phyloP scores from a whole-genome alignment of 176 grass and related monocot genomes.

The Eragrostis curvula region DNA sequence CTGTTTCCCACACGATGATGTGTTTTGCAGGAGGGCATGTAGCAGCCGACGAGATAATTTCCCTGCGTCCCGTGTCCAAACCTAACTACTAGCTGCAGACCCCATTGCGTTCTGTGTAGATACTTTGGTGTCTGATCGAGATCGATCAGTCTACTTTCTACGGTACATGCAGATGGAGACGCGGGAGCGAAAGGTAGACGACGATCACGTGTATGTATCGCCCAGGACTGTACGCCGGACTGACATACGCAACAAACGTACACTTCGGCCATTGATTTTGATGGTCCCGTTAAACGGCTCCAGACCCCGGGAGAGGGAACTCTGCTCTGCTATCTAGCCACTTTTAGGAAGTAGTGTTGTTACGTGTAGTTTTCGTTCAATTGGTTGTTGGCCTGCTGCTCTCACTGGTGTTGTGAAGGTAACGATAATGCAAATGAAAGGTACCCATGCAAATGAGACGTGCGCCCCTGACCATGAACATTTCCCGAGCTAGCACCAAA shows the following conservation, averaged over 20 bases:
- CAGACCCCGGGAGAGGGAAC: neutral
- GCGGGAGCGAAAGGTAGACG: conserved; percentile 25
- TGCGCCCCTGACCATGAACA: neutral
- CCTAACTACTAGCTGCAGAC: no score
- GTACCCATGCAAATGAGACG: neutral
- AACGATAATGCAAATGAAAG: neutral
- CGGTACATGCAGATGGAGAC: conserved; percentile 16
- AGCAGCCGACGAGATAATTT: no score
- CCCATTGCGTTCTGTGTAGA: no score
- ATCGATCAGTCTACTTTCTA: neutral
- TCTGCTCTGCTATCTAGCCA: neutral
- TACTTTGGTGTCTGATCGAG: no score
- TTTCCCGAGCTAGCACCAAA: neutral
- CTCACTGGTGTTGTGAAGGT: neutral
- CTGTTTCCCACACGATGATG: no score
- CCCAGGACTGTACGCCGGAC: neutral
- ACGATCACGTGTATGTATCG: neutral
- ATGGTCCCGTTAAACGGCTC: conserved; percentile 29
- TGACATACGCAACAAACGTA: neutral
- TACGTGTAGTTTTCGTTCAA: conserved; percentile 20
- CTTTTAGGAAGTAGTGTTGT: conserved; percentile 18
- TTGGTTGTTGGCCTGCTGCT: neutral
- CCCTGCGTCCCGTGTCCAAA: no score
- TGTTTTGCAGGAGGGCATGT: no score
- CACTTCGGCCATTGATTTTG: conserved; percentile 31